phyloP scores from a whole-genome alignment of 345 rosid species.

The Isatis tinctoria region DNA sequence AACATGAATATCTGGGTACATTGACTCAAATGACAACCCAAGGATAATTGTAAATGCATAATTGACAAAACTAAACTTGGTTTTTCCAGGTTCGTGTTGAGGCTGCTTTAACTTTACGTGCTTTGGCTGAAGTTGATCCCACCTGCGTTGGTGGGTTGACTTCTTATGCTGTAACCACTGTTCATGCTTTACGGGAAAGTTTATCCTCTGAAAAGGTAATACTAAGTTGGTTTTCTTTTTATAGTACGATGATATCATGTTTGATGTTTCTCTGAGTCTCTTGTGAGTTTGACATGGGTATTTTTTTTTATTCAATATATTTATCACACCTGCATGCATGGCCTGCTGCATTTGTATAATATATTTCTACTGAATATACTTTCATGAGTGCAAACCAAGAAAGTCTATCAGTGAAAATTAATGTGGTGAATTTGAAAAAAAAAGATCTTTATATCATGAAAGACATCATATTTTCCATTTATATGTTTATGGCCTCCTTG shows the following conservation, averaged over 20 bases:
- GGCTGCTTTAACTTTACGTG: constrained; percentile 83
- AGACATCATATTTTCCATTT: constrained; percentile 5
- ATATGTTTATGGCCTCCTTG: not conserved
- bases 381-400: not conserved
- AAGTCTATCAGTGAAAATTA: not conserved
- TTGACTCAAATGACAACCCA: constrained; percentile 8
- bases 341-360: not conserved
- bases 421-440: not conserved
- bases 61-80: not conserved
- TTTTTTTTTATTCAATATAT: not conserved
- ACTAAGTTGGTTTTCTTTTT: constrained; percentile 13
- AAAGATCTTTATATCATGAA: not conserved
- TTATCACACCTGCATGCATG: not conserved
- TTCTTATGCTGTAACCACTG: constrained; percentile 76
- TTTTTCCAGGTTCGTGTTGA: constrained; percentile 75
- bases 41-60: not conserved
- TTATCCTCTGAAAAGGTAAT: constrained; percentile 79
- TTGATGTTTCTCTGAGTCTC: constrained; percentile 8
- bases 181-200: constrained; percentile 76
- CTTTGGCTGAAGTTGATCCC: constrained; percentile 96
- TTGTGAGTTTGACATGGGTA: constrained; percentile 5
- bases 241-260: not conserved
- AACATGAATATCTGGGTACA: not conserved
- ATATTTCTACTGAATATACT: not conserved
- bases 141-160: constrained; percentile 91